Percentiles rank a stretch among this genome's conserved stretches.
These are phyloP conservation scores for Nakazawaea populi DNA, from an alignment of 805 yeast species.

Conservation along the genomic window DNA sequence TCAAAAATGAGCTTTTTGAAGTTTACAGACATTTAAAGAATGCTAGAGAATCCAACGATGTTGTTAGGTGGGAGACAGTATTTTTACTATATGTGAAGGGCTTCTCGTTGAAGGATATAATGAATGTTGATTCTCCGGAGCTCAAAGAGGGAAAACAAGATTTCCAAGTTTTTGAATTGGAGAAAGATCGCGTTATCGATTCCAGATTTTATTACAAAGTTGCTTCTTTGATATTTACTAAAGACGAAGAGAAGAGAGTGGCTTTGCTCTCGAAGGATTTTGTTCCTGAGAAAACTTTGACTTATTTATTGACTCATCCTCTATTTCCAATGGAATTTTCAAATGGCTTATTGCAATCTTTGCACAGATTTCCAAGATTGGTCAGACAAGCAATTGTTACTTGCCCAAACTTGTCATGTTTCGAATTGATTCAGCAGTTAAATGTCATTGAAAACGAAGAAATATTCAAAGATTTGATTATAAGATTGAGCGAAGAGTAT, in stretches of 20 bases:
- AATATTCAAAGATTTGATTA: slow-evolving; percentile 60
- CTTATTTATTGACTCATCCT: slow-evolving; percentile 83
- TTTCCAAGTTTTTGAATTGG: slow-evolving; percentile 51
- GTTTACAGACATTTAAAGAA: slow-evolving; percentile 22
- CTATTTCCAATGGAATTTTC: slow-evolving; percentile 63
- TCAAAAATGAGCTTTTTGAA: slow-evolving; percentile 20
- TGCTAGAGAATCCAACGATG: slow-evolving; percentile 16
- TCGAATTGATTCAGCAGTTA: slow-evolving; percentile 59
- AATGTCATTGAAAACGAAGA: slow-evolving; percentile 51
- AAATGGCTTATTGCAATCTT: slow-evolving; percentile 44
- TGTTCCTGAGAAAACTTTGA: slow-evolving; percentile 53
- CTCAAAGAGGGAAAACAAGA: slow-evolving; percentile 19
- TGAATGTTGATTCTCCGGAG: slow-evolving; percentile 14
- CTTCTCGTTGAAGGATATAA: slow-evolving; percentile 20
- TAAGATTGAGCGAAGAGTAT: slow-evolving; percentile 61
- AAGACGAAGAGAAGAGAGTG: slow-evolving; percentile 16
- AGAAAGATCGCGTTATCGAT: slow-evolving; percentile 62
- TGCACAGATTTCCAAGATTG: slow-evolving; percentile 52
- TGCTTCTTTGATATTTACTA: slow-evolving; percentile 34
- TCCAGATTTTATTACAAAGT: slow-evolving; percentile 44
- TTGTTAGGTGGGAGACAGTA: slow-evolving; percentile 23
- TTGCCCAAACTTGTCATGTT: slow-evolving; percentile 61
- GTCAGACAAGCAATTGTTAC: slow-evolving; percentile 80
- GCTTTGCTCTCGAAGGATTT: slow-evolving; percentile 23
- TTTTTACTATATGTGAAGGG: slow-evolving; percentile 25